Evolutionary conservation across 768 basidiomycete species (phyloP).

Genomic region (Crassisporium funariophilum): DNA sequence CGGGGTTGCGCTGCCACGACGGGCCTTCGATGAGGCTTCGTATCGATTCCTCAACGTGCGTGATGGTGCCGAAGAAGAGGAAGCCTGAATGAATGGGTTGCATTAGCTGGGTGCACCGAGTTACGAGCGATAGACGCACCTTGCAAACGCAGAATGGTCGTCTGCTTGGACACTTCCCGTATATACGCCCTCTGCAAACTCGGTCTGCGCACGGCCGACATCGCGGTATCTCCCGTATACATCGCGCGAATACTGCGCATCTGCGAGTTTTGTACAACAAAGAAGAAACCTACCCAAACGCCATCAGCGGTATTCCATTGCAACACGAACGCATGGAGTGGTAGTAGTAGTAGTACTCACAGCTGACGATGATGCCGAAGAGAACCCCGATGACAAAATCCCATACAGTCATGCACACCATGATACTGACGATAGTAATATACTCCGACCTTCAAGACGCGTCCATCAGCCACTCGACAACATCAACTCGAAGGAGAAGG

Average conservation of each 20-base stretch:
- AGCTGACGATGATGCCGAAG: conserved; percentile 90
- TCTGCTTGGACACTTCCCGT: conserved; percentile 90
- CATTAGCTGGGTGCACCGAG: background rate
- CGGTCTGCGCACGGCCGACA: conserved; percentile 91
- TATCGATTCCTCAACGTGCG: conserved; percentile 86
- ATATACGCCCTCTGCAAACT: conserved; percentile 87
- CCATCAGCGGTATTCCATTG: no score
- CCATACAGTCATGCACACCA: conserved; percentile 90
- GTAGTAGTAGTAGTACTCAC: conserved; percentile 53
- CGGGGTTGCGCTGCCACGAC: conserved; percentile 70
- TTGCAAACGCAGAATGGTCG: conserved; percentile 85
- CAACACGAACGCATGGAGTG: background rate
- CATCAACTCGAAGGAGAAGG: conserved; percentile 7
- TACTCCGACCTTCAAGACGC: conserved; percentile 62
- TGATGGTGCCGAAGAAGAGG: conserved; percentile 93
- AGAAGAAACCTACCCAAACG: conserved; percentile 72
- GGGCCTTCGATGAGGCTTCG: conserved; percentile 71
- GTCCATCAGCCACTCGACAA: conserved; percentile 1
- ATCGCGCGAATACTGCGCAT: conserved; percentile 81
- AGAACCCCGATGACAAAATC: conserved; percentile 94
- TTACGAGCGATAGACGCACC: conserved; percentile 39
- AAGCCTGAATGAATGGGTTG: conserved; percentile 49
- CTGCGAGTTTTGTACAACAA: conserved; percentile 94
- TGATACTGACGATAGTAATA: conserved; percentile 81
- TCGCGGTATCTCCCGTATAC: conserved; percentile 79